A percentile compares a stretch with the other conserved stretches of the same genome.
These are phyloP conservation scores for Cryphonectria nitschkei DNA, from an alignment of 2,329 filamentous ascomycete genomes.

Conservation along the genomic window DNA sequence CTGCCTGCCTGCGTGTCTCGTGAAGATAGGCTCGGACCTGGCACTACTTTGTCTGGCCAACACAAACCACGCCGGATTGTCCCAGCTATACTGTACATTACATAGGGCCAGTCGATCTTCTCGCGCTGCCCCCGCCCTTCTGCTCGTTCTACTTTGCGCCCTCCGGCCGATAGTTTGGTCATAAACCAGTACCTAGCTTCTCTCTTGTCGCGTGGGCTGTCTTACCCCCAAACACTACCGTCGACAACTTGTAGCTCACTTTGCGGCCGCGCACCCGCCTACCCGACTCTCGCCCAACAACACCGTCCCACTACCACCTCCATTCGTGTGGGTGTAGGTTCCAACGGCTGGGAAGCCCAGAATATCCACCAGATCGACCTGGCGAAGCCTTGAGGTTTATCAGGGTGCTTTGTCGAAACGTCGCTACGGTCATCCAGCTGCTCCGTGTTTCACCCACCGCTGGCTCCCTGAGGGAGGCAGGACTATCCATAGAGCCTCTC, in stretches of 20 bases:
- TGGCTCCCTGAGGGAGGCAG: constrained; percentile 3
- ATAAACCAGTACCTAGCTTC: background rate
- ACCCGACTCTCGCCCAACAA: background rate
- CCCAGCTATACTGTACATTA: background rate
- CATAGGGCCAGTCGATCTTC: background rate
- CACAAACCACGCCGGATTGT: background rate
- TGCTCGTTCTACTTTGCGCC: background rate
- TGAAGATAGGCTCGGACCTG: background rate
- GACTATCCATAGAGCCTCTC: background rate
- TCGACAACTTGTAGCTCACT: background rate
- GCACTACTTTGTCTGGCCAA: background rate
- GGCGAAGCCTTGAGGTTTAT: background rate
- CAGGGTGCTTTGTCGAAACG: constrained; percentile 7
- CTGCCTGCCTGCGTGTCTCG: background rate
- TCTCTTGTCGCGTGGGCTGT: background rate
- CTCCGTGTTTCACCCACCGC: constrained; percentile 27
- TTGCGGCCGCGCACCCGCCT: background rate
- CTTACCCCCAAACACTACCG: background rate
- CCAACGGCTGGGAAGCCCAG: background rate
- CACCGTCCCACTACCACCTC: background rate
- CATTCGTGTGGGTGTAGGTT: background rate
- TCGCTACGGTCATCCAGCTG: constrained; percentile 11
- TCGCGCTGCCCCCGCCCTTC: background rate
- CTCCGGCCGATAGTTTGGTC: background rate
- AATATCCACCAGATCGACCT: background rate